These are phyloP conservation scores for Euphorbia lathyris DNA, from an alignment of 345 rosid species.

Conservation along the genomic window DNA sequence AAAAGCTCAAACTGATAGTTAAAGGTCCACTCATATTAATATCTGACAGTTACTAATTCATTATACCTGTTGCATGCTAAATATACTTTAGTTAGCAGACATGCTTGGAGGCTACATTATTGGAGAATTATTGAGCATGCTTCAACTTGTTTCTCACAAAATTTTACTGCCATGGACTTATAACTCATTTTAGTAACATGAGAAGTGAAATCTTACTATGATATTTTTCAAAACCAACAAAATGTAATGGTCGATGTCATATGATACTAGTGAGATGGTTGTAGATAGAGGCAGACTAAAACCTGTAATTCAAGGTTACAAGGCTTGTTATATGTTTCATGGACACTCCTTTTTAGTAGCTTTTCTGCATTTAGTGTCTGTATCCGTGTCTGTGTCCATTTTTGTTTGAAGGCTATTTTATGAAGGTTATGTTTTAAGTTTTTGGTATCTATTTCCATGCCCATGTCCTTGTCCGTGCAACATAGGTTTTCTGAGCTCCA, in stretches of 20 bases:
- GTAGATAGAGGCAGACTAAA: not conserved
- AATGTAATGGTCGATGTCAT: not conserved
- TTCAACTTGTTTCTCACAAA: not conserved
- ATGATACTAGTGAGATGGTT: not conserved
- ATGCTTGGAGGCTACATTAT: not conserved
- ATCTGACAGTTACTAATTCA: not conserved
- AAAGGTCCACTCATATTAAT: too few relatives aligned
- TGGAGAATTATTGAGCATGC: not conserved
- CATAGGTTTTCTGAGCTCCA: not conserved
- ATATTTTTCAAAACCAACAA: too few relatives aligned
- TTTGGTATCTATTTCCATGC: too few relatives aligned
- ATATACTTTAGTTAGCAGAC: too few relatives aligned
- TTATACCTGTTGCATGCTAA: not conserved
- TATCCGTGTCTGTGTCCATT: too few relatives aligned
- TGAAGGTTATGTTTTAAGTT: too few relatives aligned
- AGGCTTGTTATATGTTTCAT: too few relatives aligned
- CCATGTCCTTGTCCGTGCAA: too few relatives aligned
- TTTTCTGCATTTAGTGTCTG: too few relatives aligned
- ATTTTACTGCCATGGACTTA: not conserved
- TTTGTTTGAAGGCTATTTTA: too few relatives aligned
- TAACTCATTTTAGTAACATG: not conserved
- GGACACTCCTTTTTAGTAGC: too few relatives aligned
- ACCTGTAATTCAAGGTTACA: slow-evolving; percentile 7
- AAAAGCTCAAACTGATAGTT: too few relatives aligned
- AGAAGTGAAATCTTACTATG: not conserved